Conservation (phyloP, 169 alveolate species). For the Eimeria acervulina region DNA sequence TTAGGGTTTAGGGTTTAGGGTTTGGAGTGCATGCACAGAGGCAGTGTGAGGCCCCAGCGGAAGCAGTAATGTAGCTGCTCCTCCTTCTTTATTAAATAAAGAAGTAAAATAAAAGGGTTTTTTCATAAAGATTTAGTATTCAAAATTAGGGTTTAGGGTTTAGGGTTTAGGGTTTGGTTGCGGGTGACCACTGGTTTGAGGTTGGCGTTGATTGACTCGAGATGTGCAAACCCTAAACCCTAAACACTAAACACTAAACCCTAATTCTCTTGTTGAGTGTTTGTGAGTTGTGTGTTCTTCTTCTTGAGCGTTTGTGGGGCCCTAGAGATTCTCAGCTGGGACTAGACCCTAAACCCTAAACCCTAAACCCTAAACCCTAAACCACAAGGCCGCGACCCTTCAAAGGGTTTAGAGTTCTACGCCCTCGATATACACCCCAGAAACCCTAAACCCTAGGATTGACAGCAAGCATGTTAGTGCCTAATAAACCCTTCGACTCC, state of each 20-base stretch:
- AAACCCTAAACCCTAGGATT: background rate
- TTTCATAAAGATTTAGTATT: too few species aligned
- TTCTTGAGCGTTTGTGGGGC: background rate
- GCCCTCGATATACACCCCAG: background rate
- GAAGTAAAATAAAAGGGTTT: background rate
- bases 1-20: constrained; percentile 4
- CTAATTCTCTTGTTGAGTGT: background rate
- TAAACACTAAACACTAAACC: constrained; percentile 13
- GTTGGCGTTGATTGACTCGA: background rate
- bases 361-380: constrained; percentile 27
- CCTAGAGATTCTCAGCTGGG: background rate
- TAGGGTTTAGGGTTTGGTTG: background rate
- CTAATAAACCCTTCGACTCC: background rate
- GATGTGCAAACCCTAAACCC: constrained; percentile 14
- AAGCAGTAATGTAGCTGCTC: background rate
- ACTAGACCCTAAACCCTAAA: too few species aligned
- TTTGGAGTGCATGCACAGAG: background rate
- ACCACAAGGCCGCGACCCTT: background rate
- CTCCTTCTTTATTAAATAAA: background rate
- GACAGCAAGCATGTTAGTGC: background rate
- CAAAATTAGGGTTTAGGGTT: background rate
- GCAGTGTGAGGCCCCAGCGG: background rate
- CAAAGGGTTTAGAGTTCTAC: background rate
- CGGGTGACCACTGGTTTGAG: background rate
- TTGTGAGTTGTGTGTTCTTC: background rate